phyloP scores from a whole-genome alignment of 192 early-diverging fungal genomes.

The Rhizophagus sp. region DNA sequence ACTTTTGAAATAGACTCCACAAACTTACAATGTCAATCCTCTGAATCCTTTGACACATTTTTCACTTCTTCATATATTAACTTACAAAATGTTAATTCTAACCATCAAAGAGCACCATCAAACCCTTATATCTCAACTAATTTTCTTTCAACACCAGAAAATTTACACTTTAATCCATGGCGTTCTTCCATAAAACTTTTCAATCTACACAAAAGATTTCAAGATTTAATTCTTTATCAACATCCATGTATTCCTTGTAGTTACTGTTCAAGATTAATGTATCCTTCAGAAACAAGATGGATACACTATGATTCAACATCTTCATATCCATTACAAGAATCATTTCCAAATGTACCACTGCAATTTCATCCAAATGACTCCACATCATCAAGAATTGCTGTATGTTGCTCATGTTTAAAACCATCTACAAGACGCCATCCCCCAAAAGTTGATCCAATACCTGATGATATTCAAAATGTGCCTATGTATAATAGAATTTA shows the following conservation, averaged over 20 bases:
- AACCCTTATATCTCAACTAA: no score
- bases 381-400: background rate
- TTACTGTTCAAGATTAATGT: slow-evolving; percentile 21
- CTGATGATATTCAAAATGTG: background rate
- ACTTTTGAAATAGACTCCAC: no score
- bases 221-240: slow-evolving; percentile 8
- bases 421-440: background rate
- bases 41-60: no score
- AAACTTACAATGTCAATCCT: no score
- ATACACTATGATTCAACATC: background rate
- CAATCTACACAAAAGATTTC: background rate
- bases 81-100: no score
- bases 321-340: background rate
- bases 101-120: no score
- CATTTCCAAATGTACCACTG: background rate
- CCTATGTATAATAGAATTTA: slow-evolving; percentile 1
- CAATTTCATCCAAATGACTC: background rate
- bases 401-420: background rate
- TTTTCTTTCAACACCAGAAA: no score
- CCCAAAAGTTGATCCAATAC: background rate
- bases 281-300: background rate
- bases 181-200: no score
- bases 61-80: no score
- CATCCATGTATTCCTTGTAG: slow-evolving; percentile 8
- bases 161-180: no score